Evolutionary conservation across 1,284 basidiomycete species (phyloP).

Genomic region (Rhizoctonia solani): DNA sequence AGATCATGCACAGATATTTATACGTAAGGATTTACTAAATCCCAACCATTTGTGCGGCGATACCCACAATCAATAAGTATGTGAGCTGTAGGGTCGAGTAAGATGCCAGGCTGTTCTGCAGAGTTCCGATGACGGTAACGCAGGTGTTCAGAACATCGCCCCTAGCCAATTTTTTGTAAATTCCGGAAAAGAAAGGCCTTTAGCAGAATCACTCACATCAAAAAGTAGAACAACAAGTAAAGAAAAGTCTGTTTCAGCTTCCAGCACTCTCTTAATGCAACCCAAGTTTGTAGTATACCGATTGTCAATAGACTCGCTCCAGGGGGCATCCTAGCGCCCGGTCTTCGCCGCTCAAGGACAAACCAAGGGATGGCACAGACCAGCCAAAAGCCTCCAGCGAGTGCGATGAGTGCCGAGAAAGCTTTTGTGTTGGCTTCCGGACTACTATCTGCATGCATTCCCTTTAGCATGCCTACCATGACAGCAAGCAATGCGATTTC

Average conservation of each 20-base stretch:
- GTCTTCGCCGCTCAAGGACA: slow-evolving; percentile 60
- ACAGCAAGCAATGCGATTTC: slow-evolving; percentile 73
- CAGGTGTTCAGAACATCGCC: slow-evolving; percentile 76
- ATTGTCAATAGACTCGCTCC: slow-evolving; percentile 67
- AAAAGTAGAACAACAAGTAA: slow-evolving; percentile 75
- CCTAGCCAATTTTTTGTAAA: neutral
- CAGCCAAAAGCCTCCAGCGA: slow-evolving; percentile 77
- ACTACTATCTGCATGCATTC: slow-evolving; percentile 62
- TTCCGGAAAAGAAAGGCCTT: neutral
- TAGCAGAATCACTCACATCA: slow-evolving; percentile 52
- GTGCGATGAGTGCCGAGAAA: slow-evolving; percentile 75
- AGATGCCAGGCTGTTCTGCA: slow-evolving; percentile 72
- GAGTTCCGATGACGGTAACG: slow-evolving; percentile 75
- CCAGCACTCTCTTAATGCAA: slow-evolving; percentile 67
- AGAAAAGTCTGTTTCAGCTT: slow-evolving; percentile 75
- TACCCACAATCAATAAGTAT: slow-evolving; percentile 74
- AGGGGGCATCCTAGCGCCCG: slow-evolving; percentile 66
- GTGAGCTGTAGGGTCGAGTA: slow-evolving; percentile 71
- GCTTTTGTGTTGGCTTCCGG: slow-evolving; percentile 77
- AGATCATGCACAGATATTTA: neutral
- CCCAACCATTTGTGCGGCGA: slow-evolving; percentile 71
- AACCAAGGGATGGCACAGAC: slow-evolving; percentile 44
- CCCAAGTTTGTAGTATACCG: slow-evolving; percentile 69
- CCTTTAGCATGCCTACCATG: slow-evolving; percentile 78
- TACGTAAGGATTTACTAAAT: slow-evolving; percentile 61